These are phyloP conservation scores for Bathelium albidoporum DNA, from an alignment of 495 filamentous ascomycete genomes.

Conservation along the genomic window DNA sequence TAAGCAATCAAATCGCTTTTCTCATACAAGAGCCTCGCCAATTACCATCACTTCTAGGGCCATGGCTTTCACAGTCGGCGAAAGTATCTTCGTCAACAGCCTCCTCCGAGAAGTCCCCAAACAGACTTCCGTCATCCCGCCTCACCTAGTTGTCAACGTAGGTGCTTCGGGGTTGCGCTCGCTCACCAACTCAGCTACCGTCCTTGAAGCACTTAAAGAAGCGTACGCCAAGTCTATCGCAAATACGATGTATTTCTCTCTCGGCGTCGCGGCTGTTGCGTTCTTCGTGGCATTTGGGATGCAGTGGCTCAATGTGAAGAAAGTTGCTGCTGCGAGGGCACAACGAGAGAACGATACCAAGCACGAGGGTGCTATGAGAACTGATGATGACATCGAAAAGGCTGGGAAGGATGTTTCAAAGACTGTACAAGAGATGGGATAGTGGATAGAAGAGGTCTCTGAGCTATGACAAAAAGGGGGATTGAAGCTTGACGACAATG, in stretches of 20 bases:
- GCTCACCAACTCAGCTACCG: neutral
- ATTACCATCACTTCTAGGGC: neutral
- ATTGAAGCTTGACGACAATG: too few species aligned
- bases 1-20: neutral
- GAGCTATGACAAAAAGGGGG: too few species aligned
- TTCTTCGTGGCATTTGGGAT: neutral
- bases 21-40: neutral
- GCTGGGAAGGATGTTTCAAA: too few species aligned
- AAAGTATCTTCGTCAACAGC: neutral
- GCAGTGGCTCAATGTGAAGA: neutral
- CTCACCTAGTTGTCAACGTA: neutral
- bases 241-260: neutral
- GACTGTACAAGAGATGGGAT: too few species aligned
- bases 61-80: neutral
- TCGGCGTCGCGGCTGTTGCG: neutral
- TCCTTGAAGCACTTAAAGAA: neutral
- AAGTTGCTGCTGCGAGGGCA: neutral
- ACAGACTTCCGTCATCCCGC: neutral
- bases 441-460: too few species aligned
- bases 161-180: neutral
- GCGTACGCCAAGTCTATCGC: neutral
- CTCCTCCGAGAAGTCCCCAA: neutral
- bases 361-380: too few species aligned
- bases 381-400: too few species aligned
- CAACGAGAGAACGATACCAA: neutral